Evolutionary conservation across 2,329 filamentous ascomycete species (phyloP), one percentile per base, ranked within the genome.

Genomic region (Stylonectria norvegica): DNA sequence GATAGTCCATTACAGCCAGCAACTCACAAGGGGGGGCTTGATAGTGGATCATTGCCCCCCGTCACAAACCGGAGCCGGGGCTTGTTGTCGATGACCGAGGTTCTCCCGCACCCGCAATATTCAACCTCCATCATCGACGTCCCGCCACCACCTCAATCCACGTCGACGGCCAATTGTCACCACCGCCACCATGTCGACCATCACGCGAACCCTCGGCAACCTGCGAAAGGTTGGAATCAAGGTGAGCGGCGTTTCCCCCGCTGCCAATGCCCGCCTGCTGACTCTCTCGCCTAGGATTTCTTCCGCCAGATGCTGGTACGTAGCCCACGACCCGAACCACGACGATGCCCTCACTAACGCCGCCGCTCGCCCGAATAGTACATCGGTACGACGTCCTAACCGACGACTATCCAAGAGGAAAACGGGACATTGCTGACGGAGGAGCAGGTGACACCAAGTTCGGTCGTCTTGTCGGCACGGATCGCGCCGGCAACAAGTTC

Each of bases 381-480:
- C 57, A 79, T 80, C 50, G 76, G 76, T 77, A 72, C 43, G 63
- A 7, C 31, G 16, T 14, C 20, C 28, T 23, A n/a, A 14, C 34
- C 49, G 29, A 34, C 17, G n/a, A 48, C 43, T 28, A n/a, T 15
- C 16, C n/a, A n/a, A n/a, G n/a, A n/a, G n/a, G n/a, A n/a, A n/a
- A n/a, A n/a, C n/a, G n/a, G n/a, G n/a, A n/a, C n/a, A n/a, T n/a
- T n/a, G n/a, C n/a, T n/a, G n/a, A n/a, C n/a, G n/a, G n/a, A n/a
- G n/a, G n/a, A n/a, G n/a, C 63, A 93, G 90, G 91, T 73, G 93
- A 98, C 71, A 98, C 93, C 69, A 98, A 98, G 75, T 83, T 86
- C 62, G 94, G 93, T 60, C 82, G 79, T 30, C 76, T 95, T 54
- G 80, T 98, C 53, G 93, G 85, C 58, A 79, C 72, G 60, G 93